phyloP scores from a whole-genome alignment of 345 rosid species.

The Hypericum perforatum region DNA sequence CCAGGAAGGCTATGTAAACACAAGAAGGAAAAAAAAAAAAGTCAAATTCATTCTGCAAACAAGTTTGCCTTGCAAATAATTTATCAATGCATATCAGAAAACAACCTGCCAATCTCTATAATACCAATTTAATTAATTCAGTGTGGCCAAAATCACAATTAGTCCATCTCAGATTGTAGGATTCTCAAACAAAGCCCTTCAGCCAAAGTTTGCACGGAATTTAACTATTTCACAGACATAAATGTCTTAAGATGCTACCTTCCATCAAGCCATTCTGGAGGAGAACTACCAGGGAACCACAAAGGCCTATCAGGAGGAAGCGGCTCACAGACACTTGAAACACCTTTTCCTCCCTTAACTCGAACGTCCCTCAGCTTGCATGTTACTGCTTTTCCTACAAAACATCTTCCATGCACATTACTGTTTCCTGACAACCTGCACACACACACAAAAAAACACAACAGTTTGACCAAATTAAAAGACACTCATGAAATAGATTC shows the following conservation, averaged over 20 bases:
- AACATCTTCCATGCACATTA: slow-evolving; percentile 8
- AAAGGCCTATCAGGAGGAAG: slow-evolving; percentile 92
- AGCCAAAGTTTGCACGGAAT: no score
- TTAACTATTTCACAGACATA: no score
- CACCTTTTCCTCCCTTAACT: slow-evolving; percentile 60
- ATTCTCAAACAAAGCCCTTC: no score
- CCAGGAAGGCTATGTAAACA: slow-evolving; percentile 60
- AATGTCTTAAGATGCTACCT: slow-evolving; percentile 29
- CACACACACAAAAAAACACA: not conserved
- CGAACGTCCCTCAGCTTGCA: slow-evolving; percentile 6
- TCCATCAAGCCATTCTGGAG: slow-evolving; percentile 94
- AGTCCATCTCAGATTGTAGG: no score
- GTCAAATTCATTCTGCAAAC: slow-evolving; percentile 6
- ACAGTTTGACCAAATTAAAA: not conserved
- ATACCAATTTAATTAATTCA: no score
- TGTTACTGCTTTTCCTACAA: slow-evolving; percentile 6
- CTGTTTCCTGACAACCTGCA: slow-evolving; percentile 9
- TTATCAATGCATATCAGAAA: no score
- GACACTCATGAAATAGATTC: not conserved
- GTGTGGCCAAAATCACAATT: no score
- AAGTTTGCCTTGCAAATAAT: not conserved
- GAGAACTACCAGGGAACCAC: slow-evolving; percentile 89
- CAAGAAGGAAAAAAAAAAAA: slow-evolving; percentile 2
- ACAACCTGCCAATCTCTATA: no score
- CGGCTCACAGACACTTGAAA: slow-evolving; percentile 76